Base-by-base conservation (phyloP, 1,139 yeast species). In the Ogataea hybrid region DNA sequence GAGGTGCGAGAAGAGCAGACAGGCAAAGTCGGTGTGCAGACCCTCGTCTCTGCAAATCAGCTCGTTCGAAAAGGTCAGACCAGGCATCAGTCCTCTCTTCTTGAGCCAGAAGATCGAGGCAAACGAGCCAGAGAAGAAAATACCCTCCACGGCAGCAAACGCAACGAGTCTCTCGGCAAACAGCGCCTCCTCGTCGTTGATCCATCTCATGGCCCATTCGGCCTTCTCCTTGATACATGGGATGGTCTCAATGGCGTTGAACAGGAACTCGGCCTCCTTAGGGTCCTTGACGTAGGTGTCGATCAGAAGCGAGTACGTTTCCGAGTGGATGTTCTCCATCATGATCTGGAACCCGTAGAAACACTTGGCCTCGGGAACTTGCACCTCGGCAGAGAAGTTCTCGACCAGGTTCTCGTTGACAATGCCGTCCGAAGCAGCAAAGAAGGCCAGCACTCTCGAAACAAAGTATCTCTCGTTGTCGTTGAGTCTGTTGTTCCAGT, bases 321-420 rank as follows among this genome's bases (percentile, higher is more conserved):
- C 98, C 25, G 96, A 83, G 70, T 92, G 98, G 61, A 92, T 92
- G 75, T 92, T 94, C 71, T 94, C 98, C 95, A 94, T 92, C 97
- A 90, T 90, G 68, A 92, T 92, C 73, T 92, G 97, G 84, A 92
- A 92, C 42, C 98, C 98, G 65, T 92, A 92, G 75, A 92, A 92
- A 68, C 97, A 89, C 69, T 92, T 90, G 57, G 97, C 98, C 73
- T 92, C 99, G 46, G 98, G 95, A 54, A 85, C 73, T 70, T 90
- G 97, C 48, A 92, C 96, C 71, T 94, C 97, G 52, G 96, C 95
- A 46, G 95, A 84, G 71, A 92, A 92, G 64, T 95, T 88, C 70
- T 92, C 97, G 51, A 92, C 96, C 66, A 92, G 77, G 72, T 92
- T 92, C 72, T 92, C 97, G 64, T 92, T 92, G 56, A 92, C 97